Conservation (phyloP, 371 early-diverging fungal genomes). For the Fennellomyces sp. region DNA sequence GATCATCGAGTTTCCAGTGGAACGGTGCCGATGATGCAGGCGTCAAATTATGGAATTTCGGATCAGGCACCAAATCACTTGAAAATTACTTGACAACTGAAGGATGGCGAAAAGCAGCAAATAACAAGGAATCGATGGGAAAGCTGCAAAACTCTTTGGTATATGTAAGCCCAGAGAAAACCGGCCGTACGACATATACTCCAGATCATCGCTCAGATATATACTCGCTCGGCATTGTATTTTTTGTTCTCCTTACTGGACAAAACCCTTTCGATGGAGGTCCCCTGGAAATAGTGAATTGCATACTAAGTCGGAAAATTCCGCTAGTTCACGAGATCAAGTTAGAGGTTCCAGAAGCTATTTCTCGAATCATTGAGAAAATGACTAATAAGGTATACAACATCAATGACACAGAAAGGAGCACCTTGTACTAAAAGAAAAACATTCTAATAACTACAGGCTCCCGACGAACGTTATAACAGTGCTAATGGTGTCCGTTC, state of each 20-base stretch:
- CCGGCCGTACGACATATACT: conserved; percentile 57
- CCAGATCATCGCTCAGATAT: conserved; percentile 63
- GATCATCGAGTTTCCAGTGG: conserved; percentile 45
- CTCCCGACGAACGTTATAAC: conserved; percentile 59
- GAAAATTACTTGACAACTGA: conserved; percentile 44
- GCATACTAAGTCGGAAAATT: conserved; percentile 50
- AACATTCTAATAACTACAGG: conserved; percentile 25
- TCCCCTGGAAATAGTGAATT: conserved; percentile 56
- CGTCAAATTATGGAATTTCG: conserved; percentile 47
- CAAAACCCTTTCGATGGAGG: conserved; percentile 57
- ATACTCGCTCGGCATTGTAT: conserved; percentile 56
- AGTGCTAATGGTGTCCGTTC: conserved; percentile 58
- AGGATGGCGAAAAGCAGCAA: conserved; percentile 45
- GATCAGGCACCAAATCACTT: conserved; percentile 35
- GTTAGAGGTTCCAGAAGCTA: conserved; percentile 51
- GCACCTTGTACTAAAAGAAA: neutral
- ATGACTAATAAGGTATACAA: conserved; percentile 57
- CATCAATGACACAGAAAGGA: neutral
- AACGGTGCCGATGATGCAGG: conserved; percentile 28
- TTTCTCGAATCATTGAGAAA: conserved; percentile 53
- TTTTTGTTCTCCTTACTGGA: conserved; percentile 55
- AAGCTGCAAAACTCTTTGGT: conserved; percentile 19
- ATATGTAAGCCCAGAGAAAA: conserved; percentile 56
- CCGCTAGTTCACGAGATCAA: conserved; percentile 47
- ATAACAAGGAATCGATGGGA: conserved; percentile 33